A percentile compares a stretch with the other conserved stretches of the same genome.
Conservation (phyloP, 1,139 yeast genomes). For the Magnusiomyces tetraspermus region DNA sequence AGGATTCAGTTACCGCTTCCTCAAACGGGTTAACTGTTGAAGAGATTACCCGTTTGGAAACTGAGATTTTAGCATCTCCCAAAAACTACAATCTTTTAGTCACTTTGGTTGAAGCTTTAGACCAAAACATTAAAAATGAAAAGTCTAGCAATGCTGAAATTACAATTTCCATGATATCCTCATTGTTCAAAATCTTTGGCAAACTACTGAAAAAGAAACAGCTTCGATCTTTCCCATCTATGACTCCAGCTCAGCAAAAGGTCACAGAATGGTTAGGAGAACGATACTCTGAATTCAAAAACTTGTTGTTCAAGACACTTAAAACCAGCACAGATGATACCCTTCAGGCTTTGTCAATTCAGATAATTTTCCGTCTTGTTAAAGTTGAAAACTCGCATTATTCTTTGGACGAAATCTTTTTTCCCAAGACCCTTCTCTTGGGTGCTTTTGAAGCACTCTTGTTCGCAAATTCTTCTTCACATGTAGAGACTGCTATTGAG, state of each 20-base stretch:
- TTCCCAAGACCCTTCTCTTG: slow-evolving; percentile 51
- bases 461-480: slow-evolving; percentile 33
- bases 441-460: slow-evolving; percentile 44
- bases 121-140: slow-evolving; percentile 18
- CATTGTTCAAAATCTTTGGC: slow-evolving; percentile 50
- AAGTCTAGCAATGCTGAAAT: slow-evolving; percentile 22
- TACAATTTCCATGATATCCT: slow-evolving; percentile 35
- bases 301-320: slow-evolving; percentile 35
- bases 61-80: slow-evolving; percentile 32
- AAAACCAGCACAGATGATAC: slow-evolving; percentile 34
- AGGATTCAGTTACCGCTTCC: neutral
- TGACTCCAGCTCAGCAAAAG: slow-evolving; percentile 35
- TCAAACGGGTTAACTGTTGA: neutral
- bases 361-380: slow-evolving; percentile 52
- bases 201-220: slow-evolving; percentile 43
- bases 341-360: slow-evolving; percentile 53
- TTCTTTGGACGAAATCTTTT: slow-evolving; percentile 46
- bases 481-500: slow-evolving; percentile 35
- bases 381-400: slow-evolving; percentile 50
- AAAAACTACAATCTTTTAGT: slow-evolving; percentile 48
- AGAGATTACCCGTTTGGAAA: slow-evolving; percentile 9
- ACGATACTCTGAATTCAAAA: slow-evolving; percentile 50
- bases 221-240: slow-evolving; percentile 32
- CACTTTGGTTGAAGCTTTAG: slow-evolving; percentile 37
- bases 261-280: slow-evolving; percentile 47